phyloP scores from a whole-genome alignment of 352 stramenopile species.

The Halophytophthora polymorphica region DNA sequence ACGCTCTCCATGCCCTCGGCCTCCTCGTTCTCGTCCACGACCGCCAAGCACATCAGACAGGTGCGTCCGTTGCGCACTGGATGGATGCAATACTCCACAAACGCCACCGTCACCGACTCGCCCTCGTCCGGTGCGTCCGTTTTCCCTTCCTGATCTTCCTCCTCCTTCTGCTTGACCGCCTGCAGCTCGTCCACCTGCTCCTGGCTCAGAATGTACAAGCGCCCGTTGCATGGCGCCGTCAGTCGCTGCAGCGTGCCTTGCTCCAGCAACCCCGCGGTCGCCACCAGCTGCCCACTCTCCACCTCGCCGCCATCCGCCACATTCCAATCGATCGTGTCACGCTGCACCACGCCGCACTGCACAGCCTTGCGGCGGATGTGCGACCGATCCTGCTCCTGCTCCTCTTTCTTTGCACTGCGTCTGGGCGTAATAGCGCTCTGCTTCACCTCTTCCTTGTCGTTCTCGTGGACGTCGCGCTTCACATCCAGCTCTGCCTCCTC shows the following conservation, averaged over 20 bases:
- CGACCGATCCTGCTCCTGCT: conserved; percentile 17
- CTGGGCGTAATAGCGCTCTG: background rate
- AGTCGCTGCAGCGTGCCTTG: conserved; percentile 52
- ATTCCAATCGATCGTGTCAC: conserved; percentile 41
- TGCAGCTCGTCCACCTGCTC: conserved; percentile 21
- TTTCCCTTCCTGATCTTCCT: conserved; percentile 4
- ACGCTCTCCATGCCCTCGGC: conserved; percentile 70
- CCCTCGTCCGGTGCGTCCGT: background rate
- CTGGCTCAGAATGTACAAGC: conserved; percentile 45
- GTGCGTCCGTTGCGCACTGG: conserved; percentile 67
- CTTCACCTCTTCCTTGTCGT: conserved; percentile 6
- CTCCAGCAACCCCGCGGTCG: conserved; percentile 52
- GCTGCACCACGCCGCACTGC: conserved; percentile 30
- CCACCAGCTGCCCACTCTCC: conserved; percentile 55
- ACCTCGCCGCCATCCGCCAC: conserved; percentile 45
- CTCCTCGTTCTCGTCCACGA: conserved; percentile 66
- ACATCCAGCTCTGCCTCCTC: background rate
- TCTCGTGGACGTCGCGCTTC: background rate
- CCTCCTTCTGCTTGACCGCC: conserved; percentile 8
- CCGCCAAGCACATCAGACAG: conserved; percentile 77
- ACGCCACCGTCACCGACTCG: conserved; percentile 32
- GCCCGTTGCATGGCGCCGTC: conserved; percentile 89
- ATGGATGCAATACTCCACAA: conserved; percentile 81
- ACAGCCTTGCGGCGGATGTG: conserved; percentile 64
- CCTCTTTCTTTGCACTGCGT: conserved; percentile 21